phyloP scores from a whole-genome alignment of 108 stramenopile genomes.

The Skeletonema menzelii region DNA sequence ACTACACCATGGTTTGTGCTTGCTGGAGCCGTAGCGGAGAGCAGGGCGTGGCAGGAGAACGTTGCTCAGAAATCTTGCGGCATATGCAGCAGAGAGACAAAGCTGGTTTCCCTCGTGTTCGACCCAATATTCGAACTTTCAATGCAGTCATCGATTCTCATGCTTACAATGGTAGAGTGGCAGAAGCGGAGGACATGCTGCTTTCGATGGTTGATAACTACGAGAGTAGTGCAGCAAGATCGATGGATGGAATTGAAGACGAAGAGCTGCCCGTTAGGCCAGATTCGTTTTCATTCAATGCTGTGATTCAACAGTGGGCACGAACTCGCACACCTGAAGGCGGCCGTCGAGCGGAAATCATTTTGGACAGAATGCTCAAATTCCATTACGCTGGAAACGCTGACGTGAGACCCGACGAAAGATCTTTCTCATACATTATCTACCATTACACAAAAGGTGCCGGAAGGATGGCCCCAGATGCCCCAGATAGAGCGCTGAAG shows the following conservation, averaged over 20 bases:
- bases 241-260: conserved; percentile 48
- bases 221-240: conserved; percentile 44
- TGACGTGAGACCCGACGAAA: conserved; percentile 58
- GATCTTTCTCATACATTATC: conserved; percentile 71
- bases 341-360: conserved; percentile 56
- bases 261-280: conserved; percentile 59
- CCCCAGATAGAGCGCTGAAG: conserved; percentile 39
- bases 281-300: conserved; percentile 72
- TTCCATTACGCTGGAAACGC: conserved; percentile 60
- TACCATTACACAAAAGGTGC: conserved; percentile 56
- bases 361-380: conserved; percentile 61
- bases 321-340: conserved; percentile 47
- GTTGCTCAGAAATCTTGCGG: conserved; percentile 60
- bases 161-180: conserved; percentile 48
- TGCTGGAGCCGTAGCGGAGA: conserved; percentile 58
- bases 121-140: conserved; percentile 66
- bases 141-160: conserved; percentile 69
- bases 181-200: conserved; percentile 60
- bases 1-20: conserved; percentile 63
- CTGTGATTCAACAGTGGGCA: conserved; percentile 65
- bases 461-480: conserved; percentile 38
- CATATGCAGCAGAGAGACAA: conserved; percentile 57
- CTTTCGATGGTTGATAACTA: conserved; percentile 61
- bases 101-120: conserved; percentile 49
- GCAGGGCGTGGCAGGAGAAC: conserved; percentile 44